A percentile compares a stretch with the other conserved stretches of the same genome.
Evolutionary conservation across 192 early-diverging fungal species (phyloP).

Genomic region (Gigaspora rosea): DNA sequence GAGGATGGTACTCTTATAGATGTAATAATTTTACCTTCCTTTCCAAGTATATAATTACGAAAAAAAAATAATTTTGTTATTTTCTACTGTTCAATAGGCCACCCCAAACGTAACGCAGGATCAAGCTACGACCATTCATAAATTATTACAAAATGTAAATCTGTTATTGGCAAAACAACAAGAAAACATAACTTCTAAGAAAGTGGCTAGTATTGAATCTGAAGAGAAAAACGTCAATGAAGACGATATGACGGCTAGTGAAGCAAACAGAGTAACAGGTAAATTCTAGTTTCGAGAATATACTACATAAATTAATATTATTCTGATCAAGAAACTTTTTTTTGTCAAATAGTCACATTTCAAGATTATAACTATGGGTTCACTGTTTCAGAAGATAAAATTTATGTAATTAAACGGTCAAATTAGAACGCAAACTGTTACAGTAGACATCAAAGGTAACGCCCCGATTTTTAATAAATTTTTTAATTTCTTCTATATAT

Average conservation of each 20-base stretch:
- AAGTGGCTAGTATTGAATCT: background rate
- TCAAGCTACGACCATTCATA: background rate
- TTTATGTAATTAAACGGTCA: slow-evolving; percentile 17
- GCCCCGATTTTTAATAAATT: too few species aligned
- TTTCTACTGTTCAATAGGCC: background rate
- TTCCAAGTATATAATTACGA: background rate
- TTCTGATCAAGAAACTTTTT: slow-evolving; percentile 2
- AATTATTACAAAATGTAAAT: slow-evolving; percentile 28
- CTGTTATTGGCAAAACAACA: slow-evolving; percentile 14
- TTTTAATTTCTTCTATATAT: too few species aligned
- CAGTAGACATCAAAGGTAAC: too few species aligned
- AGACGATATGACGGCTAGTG: background rate
- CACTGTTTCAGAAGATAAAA: slow-evolving; percentile 14
- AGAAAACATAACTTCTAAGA: background rate
- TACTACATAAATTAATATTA: background rate
- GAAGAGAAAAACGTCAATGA: background rate
- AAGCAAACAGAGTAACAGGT: slow-evolving; percentile 18
- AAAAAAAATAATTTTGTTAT: background rate
- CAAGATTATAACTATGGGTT: slow-evolving; percentile 24
- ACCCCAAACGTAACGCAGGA: slow-evolving; percentile 8
- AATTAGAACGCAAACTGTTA: background rate
- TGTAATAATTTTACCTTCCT: slow-evolving; percentile 1
- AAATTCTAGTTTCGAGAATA: background rate
- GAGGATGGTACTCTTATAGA: slow-evolving; percentile 19
- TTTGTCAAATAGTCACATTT: background rate